Base-by-base conservation (phyloP, 148 eudicot species). In the Fagopyrum esculentum region DNA sequence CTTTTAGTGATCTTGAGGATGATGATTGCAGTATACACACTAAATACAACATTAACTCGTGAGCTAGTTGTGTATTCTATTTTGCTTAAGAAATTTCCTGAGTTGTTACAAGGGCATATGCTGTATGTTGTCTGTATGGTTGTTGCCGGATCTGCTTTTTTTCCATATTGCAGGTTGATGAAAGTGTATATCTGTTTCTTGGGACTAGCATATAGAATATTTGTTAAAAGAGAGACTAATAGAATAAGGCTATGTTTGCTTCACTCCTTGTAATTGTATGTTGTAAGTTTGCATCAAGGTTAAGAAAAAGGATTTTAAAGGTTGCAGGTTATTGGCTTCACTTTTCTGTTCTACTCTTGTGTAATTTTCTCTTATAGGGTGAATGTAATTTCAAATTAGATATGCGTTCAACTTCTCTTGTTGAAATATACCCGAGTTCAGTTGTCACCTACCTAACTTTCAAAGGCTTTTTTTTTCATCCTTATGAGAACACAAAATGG, bases 1-100 rank as follows among this genome's bases (percentile, higher is more conserved):
- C 97, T 22, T 93, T 93, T 78, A 93, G 97, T 81, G 98, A 93
- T 85, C 92, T 93, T 50, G 98, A 93, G 79, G 98, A 89, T 44
- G 92, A 93, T 77, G 98, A 93, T 80, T 86, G 85, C 74, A 84
- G 83, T 59, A 73, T 85, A 81, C 93, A 90, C 51, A 55, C 80
- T 35, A 84, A 83, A 87, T 75, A 83, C 59, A 86, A 89, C 64
- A 73, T 60, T 64, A 77, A 47, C 69, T 47, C 40, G 45, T 76
- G 12, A 35, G 56, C 45, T 54, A 22, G 48, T 51, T 75, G 4
- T 52, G 55, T 43, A 9, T n/a, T 19, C 29, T 55, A 5, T 55
- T n/a, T 55, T 19, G 60, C 60, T 55, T 55, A 55, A 11, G 69
- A 63, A 63, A 30, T 16, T 63, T 63, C 69, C 69, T 12, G 16